Percentiles rank a stretch among this genome's conserved stretches.
phyloP scores from a whole-genome alignment of 108 stramenopile species.

The Chaetoceros muelleri region DNA sequence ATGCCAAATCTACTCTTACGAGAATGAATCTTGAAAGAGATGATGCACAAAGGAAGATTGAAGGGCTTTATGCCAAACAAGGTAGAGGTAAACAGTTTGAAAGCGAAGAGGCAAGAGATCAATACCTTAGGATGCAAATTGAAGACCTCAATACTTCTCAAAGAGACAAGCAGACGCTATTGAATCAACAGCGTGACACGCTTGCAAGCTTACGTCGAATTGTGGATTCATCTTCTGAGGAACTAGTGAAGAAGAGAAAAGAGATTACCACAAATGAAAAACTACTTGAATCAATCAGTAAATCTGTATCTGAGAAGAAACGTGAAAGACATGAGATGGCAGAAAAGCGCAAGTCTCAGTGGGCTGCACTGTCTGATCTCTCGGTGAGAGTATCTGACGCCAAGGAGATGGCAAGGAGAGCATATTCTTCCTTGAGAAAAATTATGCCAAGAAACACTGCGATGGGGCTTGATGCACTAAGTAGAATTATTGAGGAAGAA shows the following conservation, averaged over 20 bases:
- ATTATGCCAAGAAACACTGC: slow-evolving; percentile 84
- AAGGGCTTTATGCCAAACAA: slow-evolving; percentile 86
- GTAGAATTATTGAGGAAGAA: slow-evolving; percentile 64
- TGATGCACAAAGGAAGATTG: slow-evolving; percentile 44
- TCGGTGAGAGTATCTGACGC: slow-evolving; percentile 55
- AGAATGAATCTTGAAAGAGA: slow-evolving; percentile 48
- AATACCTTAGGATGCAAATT: slow-evolving; percentile 50
- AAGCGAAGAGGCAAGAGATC: slow-evolving; percentile 78
- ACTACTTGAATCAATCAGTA: slow-evolving; percentile 33
- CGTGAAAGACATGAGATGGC: slow-evolving; percentile 47
- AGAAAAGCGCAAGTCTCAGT: slow-evolving; percentile 66
- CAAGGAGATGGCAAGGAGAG: slow-evolving; percentile 36
- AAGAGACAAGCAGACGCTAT: slow-evolving; percentile 42
- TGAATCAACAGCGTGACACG: slow-evolving; percentile 42
- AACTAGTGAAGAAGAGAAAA: slow-evolving; percentile 26
- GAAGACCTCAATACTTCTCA: slow-evolving; percentile 41
- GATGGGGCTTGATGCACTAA: slow-evolving; percentile 73
- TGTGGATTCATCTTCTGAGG: slow-evolving; percentile 17
- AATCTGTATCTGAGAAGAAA: slow-evolving; percentile 56
- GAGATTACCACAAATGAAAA: slow-evolving; percentile 37
- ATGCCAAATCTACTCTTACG: slow-evolving; percentile 30
- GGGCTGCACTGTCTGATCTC: slow-evolving; percentile 52
- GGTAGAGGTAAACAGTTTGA: slow-evolving; percentile 83
- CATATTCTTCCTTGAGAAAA: slow-evolving; percentile 51
- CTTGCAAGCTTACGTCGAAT: slow-evolving; percentile 50